Percentiles rank a stretch among this genome's conserved stretches.
These are phyloP conservation scores for Hortaea sp. DNA, from an alignment of 2,329 filamentous ascomycete genomes.

Conservation along the genomic window DNA sequence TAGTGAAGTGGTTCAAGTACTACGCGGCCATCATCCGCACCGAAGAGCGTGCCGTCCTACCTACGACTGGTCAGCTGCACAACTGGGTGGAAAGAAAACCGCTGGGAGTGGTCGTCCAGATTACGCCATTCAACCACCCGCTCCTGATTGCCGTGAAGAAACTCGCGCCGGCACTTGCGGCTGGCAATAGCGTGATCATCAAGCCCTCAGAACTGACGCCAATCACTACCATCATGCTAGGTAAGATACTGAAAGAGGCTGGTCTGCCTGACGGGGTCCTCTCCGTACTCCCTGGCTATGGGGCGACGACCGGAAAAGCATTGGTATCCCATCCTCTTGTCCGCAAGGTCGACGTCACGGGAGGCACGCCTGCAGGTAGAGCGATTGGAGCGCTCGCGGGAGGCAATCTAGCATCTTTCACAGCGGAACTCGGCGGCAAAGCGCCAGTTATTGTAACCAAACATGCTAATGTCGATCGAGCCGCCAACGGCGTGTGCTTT, in stretches of 20 bases:
- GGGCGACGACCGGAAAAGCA: constrained; percentile 1
- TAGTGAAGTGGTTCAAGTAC: constrained; percentile 62
- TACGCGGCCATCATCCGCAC: constrained; percentile 58
- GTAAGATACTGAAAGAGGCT: constrained; percentile 56
- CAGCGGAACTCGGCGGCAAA: constrained; percentile 49
- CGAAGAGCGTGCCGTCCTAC: constrained; percentile 56
- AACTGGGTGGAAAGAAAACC: constrained; percentile 30
- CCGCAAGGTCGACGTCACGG: constrained; percentile 72
- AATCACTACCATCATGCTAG: constrained; percentile 47
- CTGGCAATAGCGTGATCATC: constrained; percentile 46
- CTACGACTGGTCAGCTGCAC: constrained; percentile 48
- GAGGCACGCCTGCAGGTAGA: constrained; percentile 22
- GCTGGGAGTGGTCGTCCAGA: constrained; percentile 31
- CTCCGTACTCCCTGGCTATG: constrained; percentile 45
- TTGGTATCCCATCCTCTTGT: constrained; percentile 46
- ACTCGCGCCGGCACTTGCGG: constrained; percentile 55
- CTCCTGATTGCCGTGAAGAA: constrained; percentile 66
- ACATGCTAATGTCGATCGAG: constrained; percentile 28
- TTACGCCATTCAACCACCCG: constrained; percentile 73
- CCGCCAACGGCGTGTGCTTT: constrained; percentile 53
- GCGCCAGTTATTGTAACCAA: constrained; percentile 40
- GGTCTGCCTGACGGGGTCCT: constrained; percentile 68
- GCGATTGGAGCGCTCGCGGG: constrained; percentile 39
- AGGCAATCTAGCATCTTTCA: constrained; percentile 48
- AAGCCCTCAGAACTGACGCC: constrained; percentile 50